Conservation (phyloP, 1,139 yeast genomes). For the Geotrichum europaeum region DNA sequence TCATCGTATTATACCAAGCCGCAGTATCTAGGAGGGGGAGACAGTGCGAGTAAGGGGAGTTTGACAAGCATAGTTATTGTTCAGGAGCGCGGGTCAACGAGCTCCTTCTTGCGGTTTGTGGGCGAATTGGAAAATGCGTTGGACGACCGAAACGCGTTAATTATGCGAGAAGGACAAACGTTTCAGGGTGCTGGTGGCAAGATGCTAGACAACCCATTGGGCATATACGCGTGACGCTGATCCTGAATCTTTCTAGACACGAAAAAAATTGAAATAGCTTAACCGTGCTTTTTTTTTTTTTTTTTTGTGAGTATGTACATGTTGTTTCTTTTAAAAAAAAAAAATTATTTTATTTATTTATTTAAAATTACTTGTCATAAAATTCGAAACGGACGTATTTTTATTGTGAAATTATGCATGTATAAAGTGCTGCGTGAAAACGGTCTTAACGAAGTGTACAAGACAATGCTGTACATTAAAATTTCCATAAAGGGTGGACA, state of each 20-base stretch:
- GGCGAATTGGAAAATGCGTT: conserved; percentile 13
- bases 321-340: no score
- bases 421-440: background rate
- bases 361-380: background rate
- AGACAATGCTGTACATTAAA: background rate
- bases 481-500: background rate
- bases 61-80: conserved; percentile 9
- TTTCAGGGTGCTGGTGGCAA: background rate
- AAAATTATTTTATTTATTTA: background rate
- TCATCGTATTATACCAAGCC: conserved; percentile 2
- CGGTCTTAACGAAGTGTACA: background rate
- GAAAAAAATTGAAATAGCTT: background rate
- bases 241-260: background rate
- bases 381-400: background rate
- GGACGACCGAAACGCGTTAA: conserved; percentile 4
- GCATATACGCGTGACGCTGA: background rate
- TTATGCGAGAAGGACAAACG: background rate
- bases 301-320: background rate
- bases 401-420: background rate
- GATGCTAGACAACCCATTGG: background rate
- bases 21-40: conserved; percentile 3
- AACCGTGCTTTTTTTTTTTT: background rate
- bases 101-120: conserved; percentile 11
- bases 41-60: background rate
- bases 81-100: conserved; percentile 12